Conservation (phyloP, 345 rosid genomes). For the Conringia planisiliqua region DNA sequence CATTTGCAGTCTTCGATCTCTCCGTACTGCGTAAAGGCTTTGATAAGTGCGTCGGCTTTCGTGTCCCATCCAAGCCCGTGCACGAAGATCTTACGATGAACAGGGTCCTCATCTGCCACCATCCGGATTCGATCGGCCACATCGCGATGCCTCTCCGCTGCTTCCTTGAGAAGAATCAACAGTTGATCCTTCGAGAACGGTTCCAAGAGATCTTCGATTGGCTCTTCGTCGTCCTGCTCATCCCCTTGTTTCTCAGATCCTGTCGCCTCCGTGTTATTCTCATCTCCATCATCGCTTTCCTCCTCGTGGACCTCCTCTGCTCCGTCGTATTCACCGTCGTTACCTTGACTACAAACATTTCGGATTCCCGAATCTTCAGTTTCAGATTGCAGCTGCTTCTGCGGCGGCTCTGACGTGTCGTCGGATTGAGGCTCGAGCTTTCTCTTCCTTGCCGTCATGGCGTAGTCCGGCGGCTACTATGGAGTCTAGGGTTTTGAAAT, state of each 20-base stretch:
- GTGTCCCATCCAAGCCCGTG: constrained; percentile 89
- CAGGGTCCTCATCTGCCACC: constrained; percentile 58
- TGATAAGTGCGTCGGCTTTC: constrained; percentile 49
- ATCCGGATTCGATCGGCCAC: constrained; percentile 38
- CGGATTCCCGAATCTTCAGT: constrained; percentile 15
- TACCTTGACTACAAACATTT: constrained; percentile 6
- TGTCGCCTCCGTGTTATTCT: constrained; percentile 1
- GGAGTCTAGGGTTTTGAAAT: constrained; percentile 30
- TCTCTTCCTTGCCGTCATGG: constrained; percentile 67
- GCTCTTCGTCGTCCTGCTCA: constrained; percentile 54
- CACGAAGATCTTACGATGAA: constrained; percentile 75
- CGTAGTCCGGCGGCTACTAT: not conserved
- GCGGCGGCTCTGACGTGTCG: constrained; percentile 21
- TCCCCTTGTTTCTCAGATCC: constrained; percentile 26
- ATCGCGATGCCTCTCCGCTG: constrained; percentile 45
- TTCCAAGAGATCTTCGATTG: constrained; percentile 60
- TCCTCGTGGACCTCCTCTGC: constrained; percentile 28
- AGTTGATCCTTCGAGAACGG: constrained; percentile 69
- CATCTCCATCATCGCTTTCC: constrained; percentile 7
- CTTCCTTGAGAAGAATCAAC: constrained; percentile 45
- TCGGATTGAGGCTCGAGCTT: constrained; percentile 47
- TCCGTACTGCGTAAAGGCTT: constrained; percentile 58
- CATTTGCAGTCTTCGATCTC: constrained; percentile 80
- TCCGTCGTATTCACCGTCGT: constrained; percentile 20
- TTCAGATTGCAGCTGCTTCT: constrained; percentile 19